Base-by-base conservation (phyloP, 75 land plant species). In the Picea glauca region DNA sequence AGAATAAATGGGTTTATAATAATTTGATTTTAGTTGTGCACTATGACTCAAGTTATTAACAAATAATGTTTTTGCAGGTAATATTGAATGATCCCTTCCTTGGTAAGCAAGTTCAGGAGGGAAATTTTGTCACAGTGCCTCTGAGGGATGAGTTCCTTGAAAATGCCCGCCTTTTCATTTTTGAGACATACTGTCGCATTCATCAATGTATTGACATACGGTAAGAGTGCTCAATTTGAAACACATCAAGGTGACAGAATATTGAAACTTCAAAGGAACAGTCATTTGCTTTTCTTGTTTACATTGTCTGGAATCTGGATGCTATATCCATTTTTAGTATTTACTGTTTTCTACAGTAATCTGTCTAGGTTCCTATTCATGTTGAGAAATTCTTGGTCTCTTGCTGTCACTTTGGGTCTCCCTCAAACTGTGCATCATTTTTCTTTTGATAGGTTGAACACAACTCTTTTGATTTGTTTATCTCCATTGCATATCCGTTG, bases 71-170 rank as follows among this genome's bases (percentile, higher is more conserved):
- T 15, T 56, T 72, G 76, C 86, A 97, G 99, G 91, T 94, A 13
- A 97, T 97, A 65, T 50, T 90, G 79, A 97, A 95, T 88, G 98
- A 97, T 81, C 97, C 97, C 33, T 97, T 97, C 80, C 87, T 97
- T 76, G 99, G 99, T 21, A 94, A 94, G 78, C 85, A 84, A 73
- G 89, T 86, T 58, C 90, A 87, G 61, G 98, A 97, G 72, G 90
- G 84, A 11, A 90, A 79, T 73, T 90, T 85, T 85, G 81, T 89
- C 38, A 88, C 88, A 58, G 85, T 92, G 13, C 94, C 95, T n/a
- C 33, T 97, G 80, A 82, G 98, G 60, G 99, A 92, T 68, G 99
- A 97, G 85, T 97, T 97, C 74, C 83, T 97, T 72, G 99, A 94
- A 81, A 97, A 97, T 87, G 98, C 98, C 15, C 90, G 95, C 30